A percentile compares a stretch with the other conserved stretches of the same genome.
phyloP scores from a whole-genome alignment of 257 asterid genomes.

The Forsythia suspensa region DNA sequence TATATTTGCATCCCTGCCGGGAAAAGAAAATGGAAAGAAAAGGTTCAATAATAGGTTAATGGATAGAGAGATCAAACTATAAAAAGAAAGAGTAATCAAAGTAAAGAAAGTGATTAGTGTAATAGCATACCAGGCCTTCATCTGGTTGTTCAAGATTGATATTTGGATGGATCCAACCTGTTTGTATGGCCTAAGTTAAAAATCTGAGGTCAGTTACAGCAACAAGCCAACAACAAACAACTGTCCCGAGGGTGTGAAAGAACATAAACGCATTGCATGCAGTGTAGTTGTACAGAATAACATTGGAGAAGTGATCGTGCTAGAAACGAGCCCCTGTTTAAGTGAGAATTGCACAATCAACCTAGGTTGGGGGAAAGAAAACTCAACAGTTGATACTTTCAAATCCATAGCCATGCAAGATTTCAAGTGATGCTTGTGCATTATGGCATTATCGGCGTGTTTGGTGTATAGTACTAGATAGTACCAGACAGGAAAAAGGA shows the following conservation, averaged over 20 bases:
- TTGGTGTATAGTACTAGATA: neutral
- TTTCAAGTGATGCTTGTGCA: neutral
- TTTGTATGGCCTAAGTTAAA: conserved; percentile 38
- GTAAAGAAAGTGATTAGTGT: neutral
- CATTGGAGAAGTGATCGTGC: neutral
- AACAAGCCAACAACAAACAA: neutral
- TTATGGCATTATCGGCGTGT: neutral
- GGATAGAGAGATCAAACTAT: neutral
- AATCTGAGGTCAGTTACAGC: neutral
- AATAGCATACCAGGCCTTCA: conserved; percentile 36
- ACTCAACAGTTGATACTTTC: too few relatives aligned
- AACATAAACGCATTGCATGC: neutral
- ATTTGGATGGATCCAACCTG: conserved; percentile 58
- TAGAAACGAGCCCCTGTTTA: neutral
- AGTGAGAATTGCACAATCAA: too few relatives aligned
- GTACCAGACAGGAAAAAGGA: neutral
- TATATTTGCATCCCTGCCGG: conserved; percentile 26
- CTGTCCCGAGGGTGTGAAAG: neutral
- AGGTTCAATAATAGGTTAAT: neutral
- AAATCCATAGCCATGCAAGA: neutral
- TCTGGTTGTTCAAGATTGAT: conserved; percentile 49
- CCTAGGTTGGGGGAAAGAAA: too few relatives aligned
- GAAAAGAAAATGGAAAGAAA: neutral
- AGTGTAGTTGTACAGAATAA: neutral
- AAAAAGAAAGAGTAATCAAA: neutral